Evolutionary conservation across 2,329 filamentous ascomycete species (phyloP).

Genomic region (Canariomyces notabilis): DNA sequence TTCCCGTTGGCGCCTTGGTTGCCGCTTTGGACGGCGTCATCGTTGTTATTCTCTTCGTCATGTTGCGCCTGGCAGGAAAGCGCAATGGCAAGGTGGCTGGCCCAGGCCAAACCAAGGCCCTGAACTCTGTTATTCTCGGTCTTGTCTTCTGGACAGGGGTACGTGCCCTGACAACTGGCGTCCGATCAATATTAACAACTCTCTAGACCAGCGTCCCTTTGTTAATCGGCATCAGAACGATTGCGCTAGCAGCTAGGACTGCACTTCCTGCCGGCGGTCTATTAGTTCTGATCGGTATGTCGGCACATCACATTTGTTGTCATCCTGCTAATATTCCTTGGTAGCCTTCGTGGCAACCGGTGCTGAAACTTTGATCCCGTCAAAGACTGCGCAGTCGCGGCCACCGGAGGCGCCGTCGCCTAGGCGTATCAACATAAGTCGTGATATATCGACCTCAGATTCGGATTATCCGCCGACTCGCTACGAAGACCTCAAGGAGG

Average conservation of each 20-base stretch:
- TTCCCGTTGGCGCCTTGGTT: conserved; percentile 42
- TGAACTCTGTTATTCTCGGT: conserved; percentile 39
- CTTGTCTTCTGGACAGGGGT: conserved; percentile 52
- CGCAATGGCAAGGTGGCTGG: conserved; percentile 26
- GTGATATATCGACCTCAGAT: conserved; percentile 39
- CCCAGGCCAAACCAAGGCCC: conserved; percentile 34
- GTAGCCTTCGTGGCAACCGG: conserved; percentile 38
- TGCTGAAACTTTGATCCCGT: conserved; percentile 30
- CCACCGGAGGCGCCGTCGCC: conserved; percentile 38
- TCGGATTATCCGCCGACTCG: conserved; percentile 42
- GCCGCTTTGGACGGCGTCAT: conserved; percentile 44
- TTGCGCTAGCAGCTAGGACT: conserved; percentile 42
- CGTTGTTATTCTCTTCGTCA: conserved; percentile 37
- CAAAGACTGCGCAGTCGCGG: conserved; percentile 28
- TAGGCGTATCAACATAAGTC: conserved; percentile 33
- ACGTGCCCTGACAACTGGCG: conserved; percentile 26
- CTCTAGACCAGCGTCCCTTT: conserved; percentile 47
- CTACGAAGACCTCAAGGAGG: conserved; percentile 45
- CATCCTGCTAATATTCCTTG: conserved; percentile 16
- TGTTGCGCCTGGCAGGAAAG: conserved; percentile 35
- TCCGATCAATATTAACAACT: conserved; percentile 17
- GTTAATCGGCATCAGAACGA: conserved; percentile 42
- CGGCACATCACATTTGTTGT: background rate
- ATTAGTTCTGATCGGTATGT: conserved; percentile 44
- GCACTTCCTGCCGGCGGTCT: conserved; percentile 48